Evolutionary conservation across 345 rosid species (phyloP).

Genomic region (Gossypium stocksii): DNA sequence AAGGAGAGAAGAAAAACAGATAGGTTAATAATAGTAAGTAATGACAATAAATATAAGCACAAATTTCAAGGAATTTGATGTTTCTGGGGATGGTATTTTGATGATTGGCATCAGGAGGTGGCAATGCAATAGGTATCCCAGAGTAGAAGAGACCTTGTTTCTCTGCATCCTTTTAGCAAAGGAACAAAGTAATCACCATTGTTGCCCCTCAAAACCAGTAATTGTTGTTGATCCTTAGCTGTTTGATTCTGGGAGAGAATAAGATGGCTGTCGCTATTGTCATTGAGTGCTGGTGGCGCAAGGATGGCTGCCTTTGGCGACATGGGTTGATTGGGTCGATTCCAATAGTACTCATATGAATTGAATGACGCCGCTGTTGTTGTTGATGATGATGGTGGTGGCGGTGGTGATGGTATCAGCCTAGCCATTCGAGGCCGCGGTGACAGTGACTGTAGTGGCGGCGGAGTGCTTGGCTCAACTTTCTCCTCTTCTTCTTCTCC

Average conservation of each 20-base stretch:
- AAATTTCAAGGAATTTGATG: not conserved
- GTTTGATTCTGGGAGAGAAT: constrained; percentile 20
- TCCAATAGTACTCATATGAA: constrained; percentile 67
- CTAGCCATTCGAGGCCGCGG: constrained; percentile 44
- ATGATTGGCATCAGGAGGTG: constrained; percentile 37
- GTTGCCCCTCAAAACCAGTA: constrained; percentile 26
- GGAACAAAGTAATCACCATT: constrained; percentile 33
- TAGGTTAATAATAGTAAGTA: not conserved
- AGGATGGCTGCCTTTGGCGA: not conserved
- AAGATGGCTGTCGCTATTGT: constrained; percentile 11
- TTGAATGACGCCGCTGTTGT: constrained; percentile 39
- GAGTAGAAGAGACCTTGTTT: constrained; percentile 52
- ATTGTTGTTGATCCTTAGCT: constrained; percentile 24
- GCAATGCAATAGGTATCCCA: constrained; percentile 73
- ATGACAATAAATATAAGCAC: not conserved
- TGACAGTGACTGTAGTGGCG: constrained; percentile 45
- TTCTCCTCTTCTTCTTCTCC: constrained; percentile 22
- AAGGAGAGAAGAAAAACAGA: constrained; percentile 11
- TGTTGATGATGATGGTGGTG: constrained; percentile 21
- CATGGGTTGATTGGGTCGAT: constrained; percentile 38
- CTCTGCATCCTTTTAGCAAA: constrained; percentile 61
- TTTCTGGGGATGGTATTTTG: not conserved
- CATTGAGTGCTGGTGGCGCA: not conserved
- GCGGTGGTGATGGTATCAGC: constrained; percentile 31
- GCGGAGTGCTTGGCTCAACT: constrained; percentile 22